phyloP scores from a whole-genome alignment of 495 filamentous ascomycete species.

The Clohesyomyces aquaticus region DNA sequence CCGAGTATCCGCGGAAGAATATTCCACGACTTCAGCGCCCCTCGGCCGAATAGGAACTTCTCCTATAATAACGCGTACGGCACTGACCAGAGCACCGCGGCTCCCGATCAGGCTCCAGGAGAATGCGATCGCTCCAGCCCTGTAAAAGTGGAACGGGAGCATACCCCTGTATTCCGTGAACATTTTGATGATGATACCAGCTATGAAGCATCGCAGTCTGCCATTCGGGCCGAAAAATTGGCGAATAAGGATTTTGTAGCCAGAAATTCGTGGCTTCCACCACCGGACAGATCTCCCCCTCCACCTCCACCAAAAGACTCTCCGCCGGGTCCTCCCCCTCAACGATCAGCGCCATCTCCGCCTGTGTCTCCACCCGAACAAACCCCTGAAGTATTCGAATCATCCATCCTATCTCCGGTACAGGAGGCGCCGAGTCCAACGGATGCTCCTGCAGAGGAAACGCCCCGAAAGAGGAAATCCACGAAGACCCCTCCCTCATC shows the following conservation, averaged over 20 bases:
- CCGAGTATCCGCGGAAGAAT: conserved; percentile 81
- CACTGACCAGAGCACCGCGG: not conserved
- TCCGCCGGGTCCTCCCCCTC: conserved; percentile 24
- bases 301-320: conserved; percentile 38
- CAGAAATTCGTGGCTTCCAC: conserved; percentile 33
- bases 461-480: conserved; percentile 39
- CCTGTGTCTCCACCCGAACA: conserved; percentile 16
- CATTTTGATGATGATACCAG: conserved; percentile 65
- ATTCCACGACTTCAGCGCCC: conserved; percentile 90
- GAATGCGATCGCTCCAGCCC: conserved; percentile 44
- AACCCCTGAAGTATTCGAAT: not conserved
- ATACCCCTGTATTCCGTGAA: conserved; percentile 69
- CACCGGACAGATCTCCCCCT: conserved; percentile 31
- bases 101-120: conserved; percentile 17
- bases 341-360: conserved; percentile 20
- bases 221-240: conserved; percentile 41
- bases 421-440: conserved; percentile 44
- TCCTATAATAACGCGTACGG: conserved; percentile 49
- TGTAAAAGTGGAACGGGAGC: conserved; percentile 43
- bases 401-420: conserved; percentile 46
- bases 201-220: conserved; percentile 33
- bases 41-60: conserved; percentile 64
- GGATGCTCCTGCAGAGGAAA: conserved; percentile 44
- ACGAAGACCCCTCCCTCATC: conserved; percentile 48
- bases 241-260: conserved; percentile 44